Evolutionary conservation across 441 rosid genomes (phyloP).

Genomic region (Corymbia citriodora): DNA sequence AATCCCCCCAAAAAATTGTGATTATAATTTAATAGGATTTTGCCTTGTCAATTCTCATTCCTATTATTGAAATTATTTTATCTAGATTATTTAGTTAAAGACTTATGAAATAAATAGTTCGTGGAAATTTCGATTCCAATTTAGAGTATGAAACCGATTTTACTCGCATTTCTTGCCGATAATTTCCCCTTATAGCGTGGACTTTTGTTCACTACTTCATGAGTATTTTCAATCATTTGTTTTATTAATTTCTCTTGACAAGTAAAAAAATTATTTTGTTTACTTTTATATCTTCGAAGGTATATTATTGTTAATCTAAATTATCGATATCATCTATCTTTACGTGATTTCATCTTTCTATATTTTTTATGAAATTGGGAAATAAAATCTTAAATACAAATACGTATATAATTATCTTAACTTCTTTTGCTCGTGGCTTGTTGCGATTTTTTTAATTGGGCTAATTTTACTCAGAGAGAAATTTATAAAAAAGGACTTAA

Average conservation of each 20-base stretch:
- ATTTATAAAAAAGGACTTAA: background rate
- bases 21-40: no score
- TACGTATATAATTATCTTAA: background rate
- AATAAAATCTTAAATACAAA: background rate
- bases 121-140: background rate
- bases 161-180: background rate
- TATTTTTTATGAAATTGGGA: background rate
- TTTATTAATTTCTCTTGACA: no score
- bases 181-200: background rate
- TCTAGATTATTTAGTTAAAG: no score
- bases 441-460: background rate
- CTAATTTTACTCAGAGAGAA: background rate
- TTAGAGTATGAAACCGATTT: background rate
- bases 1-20: no score
- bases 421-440: background rate
- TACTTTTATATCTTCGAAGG: background rate
- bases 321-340: background rate
- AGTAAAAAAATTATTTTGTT: background rate
- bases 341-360: background rate
- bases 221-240: no score
- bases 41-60: no score
- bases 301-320: background rate
- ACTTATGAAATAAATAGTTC: background rate
- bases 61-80: no score
- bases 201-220: no score